Base-by-base conservation (phyloP, 2,329 filamentous ascomycete species). In the Diaporthe caulivora region DNA sequence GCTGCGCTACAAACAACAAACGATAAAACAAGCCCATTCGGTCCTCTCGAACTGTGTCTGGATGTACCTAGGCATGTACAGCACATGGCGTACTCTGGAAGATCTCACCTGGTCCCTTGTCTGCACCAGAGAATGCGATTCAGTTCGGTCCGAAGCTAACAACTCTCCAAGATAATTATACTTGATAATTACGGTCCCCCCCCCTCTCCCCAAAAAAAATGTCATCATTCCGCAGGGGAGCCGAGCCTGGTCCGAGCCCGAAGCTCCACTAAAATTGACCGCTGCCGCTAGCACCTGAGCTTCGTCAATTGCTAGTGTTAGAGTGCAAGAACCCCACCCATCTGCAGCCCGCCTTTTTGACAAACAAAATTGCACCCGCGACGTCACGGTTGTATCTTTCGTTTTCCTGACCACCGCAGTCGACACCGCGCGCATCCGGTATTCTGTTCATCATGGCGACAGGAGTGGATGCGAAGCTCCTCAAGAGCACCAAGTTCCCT, bases 401-500 rank as follows among this genome's bases (percentile, higher is more conserved):
- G 26, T 49, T 37, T 49, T 26, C 74, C 62, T 13, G 53, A 47
- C 68, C 42, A 53, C 40, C 44, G 29, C 62, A 31, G 42, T 68
- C 62, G 29, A 49, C 64, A 57, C n/a, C n/a, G 26, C 49, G 21
- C 29, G 37, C 37, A 75, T 31, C 51, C 57, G 75, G 73, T 78
- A 79, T 31, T 54, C 21, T 65, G 44, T 31, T 49, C 68, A 86
- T 76, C 77, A 97, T 97, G 94, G 93, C 94, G 78, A 92, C 93
- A 71, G 93, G 91, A 77, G 94, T 97, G 75, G 96, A 98, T 83
- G 92, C 94, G 77, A 97, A 97, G 87, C 90, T 97, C 79, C 86
- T 98, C 72, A 94, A 93, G 88, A 92, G 92, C 83, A 98, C 95
- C 72, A 98, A 97, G 81, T 98, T 98, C 77, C 97, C 97, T 58